Evolutionary conservation across 2,329 filamentous ascomycete genomes (phyloP), one percentile per base, ranked within the genome.

Genomic region (Pyricularia pennisetigena): DNA sequence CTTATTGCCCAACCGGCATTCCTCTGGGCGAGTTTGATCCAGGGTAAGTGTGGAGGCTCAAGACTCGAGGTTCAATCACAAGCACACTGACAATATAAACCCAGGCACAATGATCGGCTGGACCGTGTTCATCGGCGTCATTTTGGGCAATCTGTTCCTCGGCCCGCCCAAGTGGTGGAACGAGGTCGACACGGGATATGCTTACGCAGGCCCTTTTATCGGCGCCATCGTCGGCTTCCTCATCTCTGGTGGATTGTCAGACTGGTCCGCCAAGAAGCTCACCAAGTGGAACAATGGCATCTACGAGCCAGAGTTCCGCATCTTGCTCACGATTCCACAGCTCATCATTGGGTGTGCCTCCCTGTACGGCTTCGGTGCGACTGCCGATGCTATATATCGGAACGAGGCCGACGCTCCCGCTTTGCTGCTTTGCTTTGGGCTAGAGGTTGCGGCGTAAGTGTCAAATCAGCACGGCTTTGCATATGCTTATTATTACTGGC

Each of bases 281-380:
- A 94, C 93, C 24, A 84, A 84, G 68, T 82, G 83, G 70, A 97
- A 98, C 78, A 82, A 83, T 16, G 94, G 94, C 66, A 83, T 93
- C 68, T 97, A 96, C 75, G 94, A 97, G 78, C 94, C 94, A 0
- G 94, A 97, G 76, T 97, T 97, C 77, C 86, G 94, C 23, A 88
- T 97, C 70, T 73, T 95, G 8, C 85, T 98, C 1, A 90, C 97
- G 0, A 80, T 95, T 2, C 93, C 93, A 4, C 93, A 95, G 81
- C 80, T 96, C 61, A 78, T 97, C 2, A 85, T 94, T 69, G 91
- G 91, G 16, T 87, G 88, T 65, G 87, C 90, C 16, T 94, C 94
- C 0, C 80, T 97, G 0, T 97, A 91, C 74, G 93, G 94, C 0
- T 97, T 96, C 74, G 93, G 91, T 0, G 86, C 91, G 71, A 92